These are phyloP conservation scores for Hyaloscypha bicolor DNA, from an alignment of 495 filamentous ascomycete genomes.

Conservation along the genomic window DNA sequence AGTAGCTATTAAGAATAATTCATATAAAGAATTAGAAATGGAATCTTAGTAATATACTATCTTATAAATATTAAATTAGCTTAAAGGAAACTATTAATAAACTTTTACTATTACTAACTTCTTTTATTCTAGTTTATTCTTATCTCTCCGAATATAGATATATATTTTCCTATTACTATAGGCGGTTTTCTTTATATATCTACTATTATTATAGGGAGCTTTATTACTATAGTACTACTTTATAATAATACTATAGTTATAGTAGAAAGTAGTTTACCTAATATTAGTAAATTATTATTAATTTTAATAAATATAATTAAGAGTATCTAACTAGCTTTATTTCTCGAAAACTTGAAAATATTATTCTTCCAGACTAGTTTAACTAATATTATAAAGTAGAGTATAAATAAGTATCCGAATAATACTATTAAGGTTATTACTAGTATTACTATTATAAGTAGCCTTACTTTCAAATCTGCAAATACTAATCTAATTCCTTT, in stretches of 20 bases:
- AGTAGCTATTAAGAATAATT: neutral
- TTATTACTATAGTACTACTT: no score
- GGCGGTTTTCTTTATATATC: no score
- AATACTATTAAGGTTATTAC: slow-evolving; percentile 18
- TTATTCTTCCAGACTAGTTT: no score
- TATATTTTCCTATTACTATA: neutral
- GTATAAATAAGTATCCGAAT: slow-evolving; percentile 1
- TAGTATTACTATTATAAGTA: slow-evolving; percentile 22
- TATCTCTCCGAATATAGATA: neutral
- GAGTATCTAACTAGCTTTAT: no score
- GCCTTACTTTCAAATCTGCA: slow-evolving; percentile 4
- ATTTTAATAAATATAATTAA: no score
- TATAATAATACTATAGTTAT: no score
- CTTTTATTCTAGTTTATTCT: neutral
- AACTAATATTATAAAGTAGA: no score
- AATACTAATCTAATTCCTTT: slow-evolving; percentile 1
- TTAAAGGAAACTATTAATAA: neutral
- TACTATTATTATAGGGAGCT: no score
- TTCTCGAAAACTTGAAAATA: no score
- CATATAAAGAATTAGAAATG: no score
- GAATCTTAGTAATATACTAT: neutral
- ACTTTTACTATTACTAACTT: neutral
- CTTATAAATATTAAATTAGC: neutral
- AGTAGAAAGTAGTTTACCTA: no score
- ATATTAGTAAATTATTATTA: no score